These are phyloP conservation scores for Rhodomyrtus psidioides DNA, from an alignment of 441 rosid genomes.

Conservation along the genomic window DNA sequence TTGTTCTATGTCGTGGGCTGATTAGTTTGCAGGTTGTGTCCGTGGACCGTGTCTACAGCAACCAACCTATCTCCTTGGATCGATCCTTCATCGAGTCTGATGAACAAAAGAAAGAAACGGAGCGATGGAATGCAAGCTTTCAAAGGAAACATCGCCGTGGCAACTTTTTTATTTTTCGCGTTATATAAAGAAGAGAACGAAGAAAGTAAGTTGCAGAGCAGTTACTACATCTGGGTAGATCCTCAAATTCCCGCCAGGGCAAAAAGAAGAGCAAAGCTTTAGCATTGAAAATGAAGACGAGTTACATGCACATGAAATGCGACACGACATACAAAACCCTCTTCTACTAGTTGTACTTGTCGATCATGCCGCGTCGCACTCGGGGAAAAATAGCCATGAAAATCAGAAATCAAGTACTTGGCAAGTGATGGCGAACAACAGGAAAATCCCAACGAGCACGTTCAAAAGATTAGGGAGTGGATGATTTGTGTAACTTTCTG, in stretches of 20 bases:
- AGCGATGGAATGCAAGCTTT: background rate
- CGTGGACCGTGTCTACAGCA: background rate
- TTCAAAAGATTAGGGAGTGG: background rate
- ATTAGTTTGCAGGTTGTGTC: background rate
- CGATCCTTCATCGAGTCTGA: background rate
- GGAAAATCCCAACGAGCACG: background rate
- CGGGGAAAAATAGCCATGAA: background rate
- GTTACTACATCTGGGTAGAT: background rate
- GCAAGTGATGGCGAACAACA: background rate
- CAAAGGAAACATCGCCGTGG: background rate
- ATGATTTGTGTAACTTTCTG: background rate
- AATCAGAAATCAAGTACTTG: background rate
- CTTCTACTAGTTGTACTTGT: background rate
- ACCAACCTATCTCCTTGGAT: background rate
- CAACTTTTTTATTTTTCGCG: background rate
- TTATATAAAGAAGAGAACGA: background rate
- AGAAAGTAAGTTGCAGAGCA: background rate
- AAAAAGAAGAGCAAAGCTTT: background rate
- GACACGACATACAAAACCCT: background rate
- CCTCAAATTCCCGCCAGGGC: background rate
- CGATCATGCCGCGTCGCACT: background rate
- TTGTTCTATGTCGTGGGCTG: background rate
- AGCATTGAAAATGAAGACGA: background rate
- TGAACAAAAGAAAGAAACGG: background rate
- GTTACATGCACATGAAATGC: background rate